These are phyloP conservation scores for Solanum tarapatanum DNA, from an alignment of 257 asterid species.

Conservation along the genomic window DNA sequence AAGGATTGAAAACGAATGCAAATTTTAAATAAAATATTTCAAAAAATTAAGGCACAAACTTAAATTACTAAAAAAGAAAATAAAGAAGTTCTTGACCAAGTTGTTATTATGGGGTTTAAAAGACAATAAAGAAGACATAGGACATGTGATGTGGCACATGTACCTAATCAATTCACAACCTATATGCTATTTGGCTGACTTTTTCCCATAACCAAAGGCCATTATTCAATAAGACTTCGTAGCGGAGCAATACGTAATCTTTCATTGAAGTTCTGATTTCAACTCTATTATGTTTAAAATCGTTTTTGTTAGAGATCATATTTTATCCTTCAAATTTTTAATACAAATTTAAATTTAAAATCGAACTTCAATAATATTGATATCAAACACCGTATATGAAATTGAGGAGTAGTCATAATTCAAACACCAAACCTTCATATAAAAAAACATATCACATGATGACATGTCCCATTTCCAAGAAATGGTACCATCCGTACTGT, in stretches of 20 bases:
- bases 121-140: neutral
- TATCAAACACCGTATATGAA: too few species aligned
- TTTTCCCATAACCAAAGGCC: neutral
- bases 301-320: neutral
- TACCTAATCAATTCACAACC: neutral
- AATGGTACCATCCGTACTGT: slow-evolving; percentile 17
- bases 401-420: too few species aligned
- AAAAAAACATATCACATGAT: slow-evolving; percentile 5
- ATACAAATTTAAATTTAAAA: neutral
- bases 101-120: neutral
- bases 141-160: slow-evolving; percentile 1
- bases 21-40: neutral
- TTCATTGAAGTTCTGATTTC: neutral
- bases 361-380: neutral
- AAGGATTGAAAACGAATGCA: neutral
- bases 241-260: neutral
- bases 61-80: neutral
- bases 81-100: neutral
- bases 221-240: neutral
- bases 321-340: accelerated
- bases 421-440: neutral
- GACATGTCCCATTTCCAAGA: slow-evolving; percentile 1
- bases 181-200: neutral
- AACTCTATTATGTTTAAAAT: accelerated
- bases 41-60: neutral